phyloP scores from a whole-genome alignment of 202 grass and related monocot genomes.

The Elaeis oleifera region DNA sequence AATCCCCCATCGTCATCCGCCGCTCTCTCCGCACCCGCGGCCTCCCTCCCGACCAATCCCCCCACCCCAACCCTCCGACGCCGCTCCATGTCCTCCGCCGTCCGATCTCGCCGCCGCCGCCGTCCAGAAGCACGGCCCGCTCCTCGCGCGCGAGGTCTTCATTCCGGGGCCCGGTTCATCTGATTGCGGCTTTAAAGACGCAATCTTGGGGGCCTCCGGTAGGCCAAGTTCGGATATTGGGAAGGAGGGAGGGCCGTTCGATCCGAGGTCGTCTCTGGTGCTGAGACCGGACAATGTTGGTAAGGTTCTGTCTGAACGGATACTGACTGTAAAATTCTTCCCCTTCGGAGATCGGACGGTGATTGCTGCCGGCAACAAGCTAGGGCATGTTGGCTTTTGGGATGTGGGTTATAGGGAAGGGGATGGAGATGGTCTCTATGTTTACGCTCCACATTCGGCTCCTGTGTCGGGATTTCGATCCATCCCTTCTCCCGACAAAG shows the following conservation, averaged over 20 bases:
- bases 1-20: constrained; percentile 31
- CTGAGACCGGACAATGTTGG: constrained; percentile 39
- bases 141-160: constrained; percentile 32
- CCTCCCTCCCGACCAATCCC: constrained; percentile 25
- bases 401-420: constrained; percentile 44
- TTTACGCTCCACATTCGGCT: constrained; percentile 56
- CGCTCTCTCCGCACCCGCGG: constrained; percentile 61
- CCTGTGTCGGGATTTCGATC: constrained; percentile 50
- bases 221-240: not conserved
- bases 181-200: constrained; percentile 11
- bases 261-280: constrained; percentile 32
- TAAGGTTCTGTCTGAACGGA: constrained; percentile 40
- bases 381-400: constrained; percentile 76
- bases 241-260: constrained; percentile 21
- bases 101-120: not conserved
- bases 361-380: constrained; percentile 45
- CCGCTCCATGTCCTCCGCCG: not conserved
- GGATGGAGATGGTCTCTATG: constrained; percentile 38
- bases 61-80: not conserved
- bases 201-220: constrained; percentile 19
- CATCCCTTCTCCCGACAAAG: constrained; percentile 44
- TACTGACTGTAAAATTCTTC: constrained; percentile 42
- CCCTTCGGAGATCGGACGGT: constrained; percentile 48
- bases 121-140: not conserved
- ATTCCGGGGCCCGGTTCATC: not conserved